Evolutionary conservation across 176 grass and related monocot species (phyloP).

Genomic region (Echinochloa phyllopogon): DNA sequence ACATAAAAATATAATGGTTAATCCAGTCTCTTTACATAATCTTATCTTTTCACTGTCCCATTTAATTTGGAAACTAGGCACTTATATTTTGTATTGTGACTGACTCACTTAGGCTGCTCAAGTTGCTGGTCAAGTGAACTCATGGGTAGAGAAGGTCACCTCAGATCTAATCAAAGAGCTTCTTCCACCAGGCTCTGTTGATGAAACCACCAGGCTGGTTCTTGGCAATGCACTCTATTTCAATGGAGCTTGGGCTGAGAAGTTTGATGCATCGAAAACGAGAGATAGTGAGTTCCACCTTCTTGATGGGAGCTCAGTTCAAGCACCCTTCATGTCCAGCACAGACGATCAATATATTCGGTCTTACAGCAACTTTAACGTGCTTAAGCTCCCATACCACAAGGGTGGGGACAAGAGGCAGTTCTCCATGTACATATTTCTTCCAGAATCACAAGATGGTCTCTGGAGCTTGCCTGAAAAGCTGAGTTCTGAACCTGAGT

Average conservation of each 20-base stretch:
- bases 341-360: conserved; percentile 51
- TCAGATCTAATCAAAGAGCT: conserved; percentile 68
- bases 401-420: conserved; percentile 66
- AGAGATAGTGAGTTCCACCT: conserved; percentile 52
- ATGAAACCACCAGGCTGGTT: conserved; percentile 51
- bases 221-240: conserved; percentile 84
- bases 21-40: too few relatives aligned
- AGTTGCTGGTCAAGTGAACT: conserved; percentile 61
- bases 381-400: conserved; percentile 73
- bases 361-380: conserved; percentile 49
- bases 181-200: conserved; percentile 50
- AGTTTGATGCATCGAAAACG: conserved; percentile 62
- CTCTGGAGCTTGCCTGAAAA: conserved; percentile 60
- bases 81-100: neutral
- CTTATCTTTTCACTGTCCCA: too few relatives aligned
- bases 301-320: conserved; percentile 59
- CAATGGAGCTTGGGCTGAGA: conserved; percentile 70
- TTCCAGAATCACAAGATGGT: conserved; percentile 60
- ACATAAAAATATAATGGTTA: too few relatives aligned
- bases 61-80: too few relatives aligned
- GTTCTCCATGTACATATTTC: conserved; percentile 85
- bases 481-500: conserved; percentile 52
- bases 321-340: conserved; percentile 70
- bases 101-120: conserved; percentile 47
- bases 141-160: conserved; percentile 67